Evolutionary conservation across 2,329 filamentous ascomycete species (phyloP), one percentile per base, ranked within the genome.

Genomic region (Cladosporium cucumerinum): DNA sequence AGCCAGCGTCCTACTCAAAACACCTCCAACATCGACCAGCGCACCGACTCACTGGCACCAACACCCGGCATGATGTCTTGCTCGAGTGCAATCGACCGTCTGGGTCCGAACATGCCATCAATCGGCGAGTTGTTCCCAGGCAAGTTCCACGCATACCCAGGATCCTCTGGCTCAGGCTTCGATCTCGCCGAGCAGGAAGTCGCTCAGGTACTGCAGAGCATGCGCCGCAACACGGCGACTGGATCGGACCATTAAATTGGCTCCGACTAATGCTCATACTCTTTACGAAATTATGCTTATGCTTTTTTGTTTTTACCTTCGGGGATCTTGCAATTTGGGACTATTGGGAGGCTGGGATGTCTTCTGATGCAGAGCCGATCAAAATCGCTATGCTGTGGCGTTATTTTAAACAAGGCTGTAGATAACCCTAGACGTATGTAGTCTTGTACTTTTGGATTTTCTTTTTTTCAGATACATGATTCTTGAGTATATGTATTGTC

Each of bases 131-230:
- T 68, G 23, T 64, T 68, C 57, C 66, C 63, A 21, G 60, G 60
- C 49, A 43, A 51, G 14, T 46, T 69, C 39, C 66, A 68, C 51
- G 57, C 64, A 1, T 64, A 64, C 18, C 66, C 68, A 6, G 7
- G 18, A 1, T 12, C 21, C 14, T 34, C 57, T 14, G 67, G 68
- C 3, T 18, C 23, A 8, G 68, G 69, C 28, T 70, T 59, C 61
- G 65, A 69, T 11, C 54, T 70, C 49, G 62, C 67, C 43, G 66
- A 70, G 63, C 69, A 66, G 10, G 66, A 70, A 63, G 69, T 66
- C 16, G 69, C 69, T 6, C 51, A 68, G 57, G 69, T 64, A 18
- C 57, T 70, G 64, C 63, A 65, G 51, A 64, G 51, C 58, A 49
- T 65, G 58, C 54, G 30, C 5, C 23, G 26, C 48, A 51, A 51